Evolutionary conservation across 805 yeast species (phyloP), one percentile per base, ranked within the genome.

Genomic region (Millerago galiae): DNA sequence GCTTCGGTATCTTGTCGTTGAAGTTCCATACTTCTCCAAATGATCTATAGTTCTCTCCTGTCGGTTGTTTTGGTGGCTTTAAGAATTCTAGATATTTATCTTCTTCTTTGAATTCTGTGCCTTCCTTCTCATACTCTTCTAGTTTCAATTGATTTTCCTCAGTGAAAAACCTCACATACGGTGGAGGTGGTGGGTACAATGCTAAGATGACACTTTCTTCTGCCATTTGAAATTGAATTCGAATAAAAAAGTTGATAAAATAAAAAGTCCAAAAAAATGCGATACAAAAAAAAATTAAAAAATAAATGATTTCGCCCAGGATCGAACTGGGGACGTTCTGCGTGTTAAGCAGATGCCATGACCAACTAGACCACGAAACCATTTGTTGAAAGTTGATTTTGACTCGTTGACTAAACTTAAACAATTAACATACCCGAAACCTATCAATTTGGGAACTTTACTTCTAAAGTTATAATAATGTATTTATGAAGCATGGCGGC

Each of bases 311-410:
- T 87, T 81, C 84, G 89, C 97, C 97, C 97, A 90, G 97, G 97
- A 88, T 91, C 96, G 97, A 91, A 91, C 97, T 89, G 96, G 97
- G 96, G 97, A 91, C 97, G 89, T 86, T 86, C 93, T 88, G 96
- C 96, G 96, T 90, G 97, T 90, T 88, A 90, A 87, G 96, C 96
- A 89, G 93, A 86, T 85, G 96, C 95, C 96, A 90, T 90, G 80
- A 89, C 96, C 96, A 71, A 89, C 96, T 89, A 89, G 96, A 89
- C 96, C 96, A 89, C 89, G 82, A 79, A 81, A 81, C 93, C 93
- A 65, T 45, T 55, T 58, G 21, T 36, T 31, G 32, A 32, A 27
- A 9, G 31, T 5, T 26, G 5, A 7, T 11, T 26, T 26, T 26
- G 4, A 8, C 28, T 7, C 11, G 5, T 26, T 26, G 24, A 21